phyloP scores from a whole-genome alignment of 177 flowering plant species.

The Tripterygium wilfordii region DNA sequence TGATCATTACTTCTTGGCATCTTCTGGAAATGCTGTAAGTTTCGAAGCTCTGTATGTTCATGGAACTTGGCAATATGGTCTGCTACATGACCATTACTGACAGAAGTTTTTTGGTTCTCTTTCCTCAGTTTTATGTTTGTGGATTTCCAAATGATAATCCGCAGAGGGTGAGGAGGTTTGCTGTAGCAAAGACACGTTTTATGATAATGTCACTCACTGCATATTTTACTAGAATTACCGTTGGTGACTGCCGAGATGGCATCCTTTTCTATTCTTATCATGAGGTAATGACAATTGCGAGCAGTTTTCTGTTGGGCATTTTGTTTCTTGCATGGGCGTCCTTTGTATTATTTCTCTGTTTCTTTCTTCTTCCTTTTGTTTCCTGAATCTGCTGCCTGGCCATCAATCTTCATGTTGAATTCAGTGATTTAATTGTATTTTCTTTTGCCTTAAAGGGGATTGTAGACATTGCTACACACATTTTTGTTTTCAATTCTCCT shows the following conservation, averaged over 20 bases:
- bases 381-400: too few relatives aligned
- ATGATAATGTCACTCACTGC: constrained; percentile 68
- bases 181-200: constrained; percentile 77
- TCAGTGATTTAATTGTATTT: too few relatives aligned
- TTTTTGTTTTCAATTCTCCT: not conserved
- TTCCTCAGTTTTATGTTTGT: constrained; percentile 73
- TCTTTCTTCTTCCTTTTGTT: too few relatives aligned
- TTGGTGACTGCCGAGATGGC: constrained; percentile 99
- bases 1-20: constrained; percentile 76
- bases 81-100: constrained; percentile 8
- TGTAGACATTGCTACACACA: too few relatives aligned
- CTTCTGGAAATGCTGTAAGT: constrained; percentile 91
- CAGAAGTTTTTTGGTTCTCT: constrained; percentile 1
- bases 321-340: too few relatives aligned
- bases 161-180: constrained; percentile 56
- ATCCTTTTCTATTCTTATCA: constrained; percentile 78
- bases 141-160: constrained; percentile 72
- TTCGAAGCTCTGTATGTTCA: constrained; percentile 3
- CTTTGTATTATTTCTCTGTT: too few relatives aligned
- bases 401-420: too few relatives aligned
- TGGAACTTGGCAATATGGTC: constrained; percentile 1
- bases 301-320: constrained; percentile 3
- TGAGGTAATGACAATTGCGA: constrained; percentile 46
- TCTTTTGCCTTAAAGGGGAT: too few relatives aligned
- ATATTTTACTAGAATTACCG: constrained; percentile 73